Evolutionary conservation across 306 rosid species (phyloP), one percentile per base, ranked within the genome.

Genomic region (Glycyrrhiza uralensis): DNA sequence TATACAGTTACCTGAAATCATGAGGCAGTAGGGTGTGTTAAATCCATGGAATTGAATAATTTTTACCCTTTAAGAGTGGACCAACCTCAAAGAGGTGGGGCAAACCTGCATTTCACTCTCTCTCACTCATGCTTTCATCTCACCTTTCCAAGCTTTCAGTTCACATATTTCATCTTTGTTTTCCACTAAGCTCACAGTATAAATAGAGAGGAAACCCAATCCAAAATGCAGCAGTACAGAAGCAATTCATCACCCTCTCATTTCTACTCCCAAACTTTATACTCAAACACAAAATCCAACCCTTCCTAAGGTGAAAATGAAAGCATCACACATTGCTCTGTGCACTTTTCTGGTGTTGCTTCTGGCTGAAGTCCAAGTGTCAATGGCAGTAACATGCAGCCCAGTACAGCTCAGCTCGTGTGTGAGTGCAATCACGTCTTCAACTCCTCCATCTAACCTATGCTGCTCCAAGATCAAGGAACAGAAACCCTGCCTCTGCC

Each of bases 401-500:
- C 96, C 99, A 33, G 41, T 77, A 5, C 88, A 95, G 36, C 88
- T 95, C 6, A 95, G 97, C 11, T 42, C 96, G 44, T 95, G 99
- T 80, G 97, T 89, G 71, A 82, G 90, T 62, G 99, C 99, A 52
- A 91, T 95, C 23, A 91, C 90, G 24, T 72, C 96, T 68, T 64
- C 96, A 44, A 77, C 85, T 47, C 93, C 96, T 36, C 99, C 99
- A 56, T 72, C 96, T 20, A 60, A 42, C 35, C 84, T 86, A 6
- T 95, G 99, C 85, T 95, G 99, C 82, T 79, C 86, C 74, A 95
- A 95, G 85, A 87, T 95, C 80, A 95, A 88, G 82, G 90, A 95
- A 67, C 99, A 95, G 81, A 89, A 83, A 52, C 97, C 99, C 10
- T 95, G 99, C 83, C 96, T 95, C 65, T 95, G 99, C 80, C 87